Conservation (phyloP, 305 asterid species). For the Galium porrigens region DNA sequence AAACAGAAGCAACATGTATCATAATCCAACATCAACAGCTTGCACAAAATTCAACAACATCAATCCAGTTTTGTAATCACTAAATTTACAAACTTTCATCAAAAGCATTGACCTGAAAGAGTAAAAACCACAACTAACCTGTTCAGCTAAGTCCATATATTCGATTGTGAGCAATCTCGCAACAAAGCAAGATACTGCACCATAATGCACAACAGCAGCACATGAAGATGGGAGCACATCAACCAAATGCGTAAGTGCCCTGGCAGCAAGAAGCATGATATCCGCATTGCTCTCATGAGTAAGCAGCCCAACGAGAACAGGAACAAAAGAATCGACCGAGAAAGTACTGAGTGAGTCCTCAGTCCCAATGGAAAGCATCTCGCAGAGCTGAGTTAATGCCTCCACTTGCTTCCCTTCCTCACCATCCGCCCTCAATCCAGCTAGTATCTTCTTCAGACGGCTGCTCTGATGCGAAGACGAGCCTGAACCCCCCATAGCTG, state of each 20-base stretch:
- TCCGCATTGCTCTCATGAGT: conserved; percentile 86
- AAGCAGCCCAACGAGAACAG: conserved; percentile 87
- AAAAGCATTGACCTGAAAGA: background rate
- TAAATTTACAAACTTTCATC: background rate
- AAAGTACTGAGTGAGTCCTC: conserved; percentile 91
- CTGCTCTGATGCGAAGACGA: conserved; percentile 83
- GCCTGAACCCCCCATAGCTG: conserved; percentile 56
- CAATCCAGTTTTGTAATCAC: background rate
- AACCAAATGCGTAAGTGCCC: conserved; percentile 89
- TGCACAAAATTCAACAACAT: background rate
- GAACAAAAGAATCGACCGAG: conserved; percentile 89
- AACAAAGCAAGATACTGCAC: conserved; percentile 87
- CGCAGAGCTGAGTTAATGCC: conserved; percentile 87
- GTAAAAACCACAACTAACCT: conserved; percentile 31
- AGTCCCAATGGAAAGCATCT: conserved; percentile 84
- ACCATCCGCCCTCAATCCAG: conserved; percentile 89
- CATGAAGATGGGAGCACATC: conserved; percentile 91
- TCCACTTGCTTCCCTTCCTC: conserved; percentile 98
- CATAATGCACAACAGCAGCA: conserved; percentile 96
- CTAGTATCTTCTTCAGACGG: conserved; percentile 72
- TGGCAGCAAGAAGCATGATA: conserved; percentile 90
- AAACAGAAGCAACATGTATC: conserved; percentile 15
- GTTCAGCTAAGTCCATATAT: conserved; percentile 99
- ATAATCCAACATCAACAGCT: background rate
- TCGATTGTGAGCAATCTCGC: conserved; percentile 84